Evolutionary conservation across 2,329 filamentous ascomycete species (phyloP).

Genomic region (Ceratocystis colombiana): DNA sequence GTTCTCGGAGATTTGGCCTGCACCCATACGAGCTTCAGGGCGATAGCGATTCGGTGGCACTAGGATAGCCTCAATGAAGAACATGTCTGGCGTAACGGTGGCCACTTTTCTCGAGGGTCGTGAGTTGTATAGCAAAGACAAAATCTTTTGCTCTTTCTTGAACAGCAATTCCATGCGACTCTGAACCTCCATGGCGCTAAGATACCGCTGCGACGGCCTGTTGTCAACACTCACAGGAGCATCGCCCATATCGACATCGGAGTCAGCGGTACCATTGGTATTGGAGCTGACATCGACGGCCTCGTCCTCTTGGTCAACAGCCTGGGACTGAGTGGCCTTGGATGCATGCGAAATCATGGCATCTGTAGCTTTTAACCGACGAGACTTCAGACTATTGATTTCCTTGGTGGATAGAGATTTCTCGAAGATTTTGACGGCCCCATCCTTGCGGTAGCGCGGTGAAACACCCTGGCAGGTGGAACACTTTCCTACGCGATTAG

Average conservation of each 20-base stretch:
- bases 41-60: conserved; percentile 89
- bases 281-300: conserved; percentile 39
- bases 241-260: conserved; percentile 34
- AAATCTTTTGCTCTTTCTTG: conserved; percentile 71
- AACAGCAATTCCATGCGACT: conserved; percentile 72
- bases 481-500: conserved; percentile 62
- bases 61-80: conserved; percentile 77
- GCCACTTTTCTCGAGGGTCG: conserved; percentile 50
- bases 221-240: conserved; percentile 34
- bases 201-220: conserved; percentile 53
- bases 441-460: conserved; percentile 77
- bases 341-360: conserved; percentile 45
- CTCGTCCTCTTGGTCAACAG: conserved; percentile 47
- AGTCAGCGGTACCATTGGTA: conserved; percentile 51
- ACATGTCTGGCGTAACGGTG: conserved; percentile 71
- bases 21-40: conserved; percentile 72
- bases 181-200: conserved; percentile 74
- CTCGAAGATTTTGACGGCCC: conserved; percentile 87
- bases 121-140: conserved; percentile 76
- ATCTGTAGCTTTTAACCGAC: conserved; percentile 56
- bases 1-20: conserved; percentile 73
- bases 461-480: conserved; percentile 57
- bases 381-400: conserved; percentile 63
- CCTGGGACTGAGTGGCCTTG: conserved; percentile 28
- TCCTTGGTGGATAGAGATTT: conserved; percentile 67